Percentiles rank a stretch among this genome's conserved stretches.
phyloP scores from a whole-genome alignment of 2,329 filamentous ascomycete genomes.

The Bimuria novae-zelandiae region DNA sequence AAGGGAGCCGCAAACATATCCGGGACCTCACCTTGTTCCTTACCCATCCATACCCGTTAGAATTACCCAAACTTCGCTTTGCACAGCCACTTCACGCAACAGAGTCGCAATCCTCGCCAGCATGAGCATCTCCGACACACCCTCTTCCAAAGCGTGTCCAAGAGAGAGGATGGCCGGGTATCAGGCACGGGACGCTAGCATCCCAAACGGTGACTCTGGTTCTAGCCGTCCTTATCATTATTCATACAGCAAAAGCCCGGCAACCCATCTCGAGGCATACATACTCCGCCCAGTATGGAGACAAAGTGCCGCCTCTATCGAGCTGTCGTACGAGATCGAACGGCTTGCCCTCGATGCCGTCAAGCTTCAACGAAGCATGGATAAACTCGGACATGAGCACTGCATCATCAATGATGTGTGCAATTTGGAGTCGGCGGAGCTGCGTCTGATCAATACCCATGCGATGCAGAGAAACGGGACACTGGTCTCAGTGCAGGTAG shows the following conservation, averaged over 20 bases:
- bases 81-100: too few relatives aligned
- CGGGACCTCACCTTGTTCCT: too few relatives aligned
- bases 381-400: conserved; percentile 11
- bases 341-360: conserved; percentile 15
- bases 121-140: too few relatives aligned
- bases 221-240: not conserved
- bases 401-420: conserved; percentile 24
- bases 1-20: too few relatives aligned
- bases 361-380: conserved; percentile 14
- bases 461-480: conserved; percentile 18
- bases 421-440: conserved; percentile 18
- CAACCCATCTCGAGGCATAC: conserved; percentile 20
- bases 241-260: not conserved
- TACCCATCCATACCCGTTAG: too few relatives aligned
- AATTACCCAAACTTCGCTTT: too few relatives aligned
- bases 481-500: conserved; percentile 20
- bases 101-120: too few relatives aligned
- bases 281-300: conserved; percentile 17
- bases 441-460: conserved; percentile 18
- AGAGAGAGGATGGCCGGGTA: too few relatives aligned
- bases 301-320: not conserved
- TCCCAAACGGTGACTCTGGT: too few relatives aligned
- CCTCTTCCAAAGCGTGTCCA: too few relatives aligned
- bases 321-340: conserved; percentile 16
- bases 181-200: too few relatives aligned